A percentile compares a stretch with the other conserved stretches of the same genome.
Conservation (phyloP, 441 rosid genomes). For the Rhodomyrtus psidioides region DNA sequence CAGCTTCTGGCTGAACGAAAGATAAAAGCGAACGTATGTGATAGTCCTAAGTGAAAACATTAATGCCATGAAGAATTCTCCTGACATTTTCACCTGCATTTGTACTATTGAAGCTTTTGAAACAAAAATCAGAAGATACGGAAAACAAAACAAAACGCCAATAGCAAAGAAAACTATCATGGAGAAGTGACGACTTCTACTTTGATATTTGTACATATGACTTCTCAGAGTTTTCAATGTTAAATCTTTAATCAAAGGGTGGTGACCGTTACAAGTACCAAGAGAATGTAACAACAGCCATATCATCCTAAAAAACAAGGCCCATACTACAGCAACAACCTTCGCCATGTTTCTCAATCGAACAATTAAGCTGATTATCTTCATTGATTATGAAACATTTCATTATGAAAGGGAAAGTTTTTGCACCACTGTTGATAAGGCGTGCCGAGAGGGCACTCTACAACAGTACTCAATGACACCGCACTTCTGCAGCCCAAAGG, state of each 20-base stretch:
- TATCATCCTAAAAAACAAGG: neutral
- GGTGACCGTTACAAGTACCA: neutral
- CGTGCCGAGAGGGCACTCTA: neutral
- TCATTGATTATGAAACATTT: neutral
- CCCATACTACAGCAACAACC: neutral
- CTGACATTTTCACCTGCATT: neutral
- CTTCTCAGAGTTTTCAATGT: neutral
- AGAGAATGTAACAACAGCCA: neutral
- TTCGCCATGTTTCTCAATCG: neutral
- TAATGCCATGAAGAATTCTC: neutral
- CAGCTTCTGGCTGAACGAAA: neutral
- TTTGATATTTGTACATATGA: neutral
- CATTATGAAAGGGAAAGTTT: neutral
- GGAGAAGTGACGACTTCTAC: neutral
- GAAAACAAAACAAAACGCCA: neutral
- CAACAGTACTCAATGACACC: neutral
- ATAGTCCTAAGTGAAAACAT: neutral
- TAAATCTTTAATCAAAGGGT: neutral
- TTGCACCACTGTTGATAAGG: neutral
- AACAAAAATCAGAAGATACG: neutral
- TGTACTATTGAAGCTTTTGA: neutral
- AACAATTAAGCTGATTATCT: neutral
- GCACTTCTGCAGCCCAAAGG: neutral
- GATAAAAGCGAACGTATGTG: no score
- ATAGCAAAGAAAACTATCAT: neutral